Base-by-base conservation (phyloP, 2,329 filamentous ascomycete genomes). In the Hymenoscyphus linearis region DNA sequence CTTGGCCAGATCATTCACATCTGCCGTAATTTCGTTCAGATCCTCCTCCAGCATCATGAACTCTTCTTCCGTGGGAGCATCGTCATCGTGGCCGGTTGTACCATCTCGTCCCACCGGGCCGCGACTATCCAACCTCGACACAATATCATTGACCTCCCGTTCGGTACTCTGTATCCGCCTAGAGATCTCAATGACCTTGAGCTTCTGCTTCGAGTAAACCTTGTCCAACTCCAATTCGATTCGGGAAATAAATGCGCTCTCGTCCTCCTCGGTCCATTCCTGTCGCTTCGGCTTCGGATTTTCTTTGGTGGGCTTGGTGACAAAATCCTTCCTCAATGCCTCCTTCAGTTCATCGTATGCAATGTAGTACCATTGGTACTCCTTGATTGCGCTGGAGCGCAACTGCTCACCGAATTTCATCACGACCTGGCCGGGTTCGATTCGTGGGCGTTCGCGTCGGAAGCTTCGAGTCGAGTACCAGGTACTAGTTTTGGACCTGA, bases 351-450 rank as follows among this genome's bases (percentile, higher is more conserved):
- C 90, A 75, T 97, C 93, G 79, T 99, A 99, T 78, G 91, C 89
- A 77, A 99, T 97, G 79, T 99, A 99, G 80, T 96, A 91, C 87
- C 93, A 96, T 76, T 93, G 88, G 79, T 96, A 99, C 78, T 98
- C 93, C 80, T 90, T 92, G 77, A 98, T 96, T 73, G 96, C 84
- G 74, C 93, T 97, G 72, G 91, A 93, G 67, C 91, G 91, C 72
- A 99, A 86, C 82, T 99, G 93, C 78, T 97, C 91, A 75, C 95
- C 95, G 82, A 98, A 99, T 82, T 88, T 88, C 85, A 88, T 88
- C 79, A 83, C 79, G 77, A 85, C 74, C 66, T 80, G 74, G 63
- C 82, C 82, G 52, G 81, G 83, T 31, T 54, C 35, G 58, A 70
- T 67, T 34, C 60, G 63, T 13, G 62, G 59, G 16, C 55, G 62